Evolutionary conservation across 2,329 filamentous ascomycete species (phyloP), one percentile per base, ranked within the genome.

Genomic region (Emmonsia crescens): DNA sequence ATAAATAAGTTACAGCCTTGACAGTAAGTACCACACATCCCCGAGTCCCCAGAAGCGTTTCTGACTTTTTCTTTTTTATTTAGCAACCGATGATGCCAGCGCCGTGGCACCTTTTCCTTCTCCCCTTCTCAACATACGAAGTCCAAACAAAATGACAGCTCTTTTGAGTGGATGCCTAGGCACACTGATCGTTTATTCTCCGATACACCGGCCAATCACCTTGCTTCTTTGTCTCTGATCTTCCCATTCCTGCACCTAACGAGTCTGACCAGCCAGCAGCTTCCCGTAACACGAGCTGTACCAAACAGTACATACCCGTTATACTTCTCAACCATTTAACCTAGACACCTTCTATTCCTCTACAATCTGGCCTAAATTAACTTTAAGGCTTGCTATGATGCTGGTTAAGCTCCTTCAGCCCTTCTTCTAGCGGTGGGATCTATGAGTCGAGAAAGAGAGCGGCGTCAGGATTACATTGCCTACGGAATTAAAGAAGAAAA

Each of bases 231-330:
- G 44, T 29, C 21, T 40, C 29, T 29, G 16, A 27, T 38, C 19
- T 36, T 49, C 57, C 48, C 27, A 33, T 36, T 59, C 16, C 57
- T 42, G 36, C 33, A 29, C 27, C 49, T 55, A 44, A 29, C 49
- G 59, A 52, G 49, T 52, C 59, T 54, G 49, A 55, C 48, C 27
- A 42, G 38, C 38, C n/a, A 55, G 59, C 49, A 38, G 27, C 44
- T 55, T 42, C 49, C 59, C 59, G 59, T 55, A 44, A 60, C 59
- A 60, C 59, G 59, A 60, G 49, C 59, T 56, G 36, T 55, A 55
- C 21, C 27, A 44, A 36, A 29, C 40, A 40, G 59, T 40, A 46
- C 44, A 21, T 55, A 55, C 48, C 59, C 59, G 59, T 9, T 57
- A 46, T 12, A 55, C n/a, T 38, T 38, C 55, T 46, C 56, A 57